phyloP scores from a whole-genome alignment of 1,284 basidiomycete species.

The Apiotrichum porosum region DNA sequence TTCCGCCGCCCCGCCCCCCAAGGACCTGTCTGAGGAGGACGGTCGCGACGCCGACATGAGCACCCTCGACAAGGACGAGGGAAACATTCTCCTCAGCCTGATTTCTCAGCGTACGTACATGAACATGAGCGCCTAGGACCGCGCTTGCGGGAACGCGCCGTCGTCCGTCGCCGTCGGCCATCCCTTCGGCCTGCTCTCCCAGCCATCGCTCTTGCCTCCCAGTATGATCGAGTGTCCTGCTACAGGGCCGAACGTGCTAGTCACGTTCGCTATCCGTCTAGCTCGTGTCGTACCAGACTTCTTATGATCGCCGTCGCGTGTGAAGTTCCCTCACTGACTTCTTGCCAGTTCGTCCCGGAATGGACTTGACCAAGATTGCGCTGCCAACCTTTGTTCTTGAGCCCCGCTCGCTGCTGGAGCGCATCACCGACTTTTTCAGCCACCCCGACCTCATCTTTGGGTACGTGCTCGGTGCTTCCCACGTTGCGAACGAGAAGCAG shows the following conservation, averaged over 20 bases:
- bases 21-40: conserved; percentile 18
- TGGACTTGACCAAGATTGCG: conserved; percentile 92
- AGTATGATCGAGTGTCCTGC: too few species aligned
- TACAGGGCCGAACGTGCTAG: too few species aligned
- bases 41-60: conserved; percentile 44
- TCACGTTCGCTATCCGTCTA: too few species aligned
- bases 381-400: conserved; percentile 93
- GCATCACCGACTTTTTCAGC: conserved; percentile 98
- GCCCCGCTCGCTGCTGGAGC: conserved; percentile 81
- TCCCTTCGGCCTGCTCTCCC: background rate
- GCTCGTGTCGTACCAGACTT: too few species aligned
- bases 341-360: conserved; percentile 75
- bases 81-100: conserved; percentile 45
- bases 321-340: too few species aligned
- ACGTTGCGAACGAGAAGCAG: too few species aligned
- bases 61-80: conserved; percentile 49
- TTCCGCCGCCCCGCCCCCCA: conserved; percentile 11
- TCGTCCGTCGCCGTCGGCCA: background rate
- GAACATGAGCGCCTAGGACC: too few species aligned
- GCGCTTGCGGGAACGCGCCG: too few species aligned
- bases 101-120: conserved; percentile 46
- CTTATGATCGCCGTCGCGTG: too few species aligned
- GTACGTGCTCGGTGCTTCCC: too few species aligned
- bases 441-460: conserved; percentile 90
- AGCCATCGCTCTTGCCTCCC: too few species aligned